Evolutionary conservation across 371 early-diverging fungal species (phyloP), one percentile per base, ranked within the genome.

Genomic region (Funneliformis caledonium): DNA sequence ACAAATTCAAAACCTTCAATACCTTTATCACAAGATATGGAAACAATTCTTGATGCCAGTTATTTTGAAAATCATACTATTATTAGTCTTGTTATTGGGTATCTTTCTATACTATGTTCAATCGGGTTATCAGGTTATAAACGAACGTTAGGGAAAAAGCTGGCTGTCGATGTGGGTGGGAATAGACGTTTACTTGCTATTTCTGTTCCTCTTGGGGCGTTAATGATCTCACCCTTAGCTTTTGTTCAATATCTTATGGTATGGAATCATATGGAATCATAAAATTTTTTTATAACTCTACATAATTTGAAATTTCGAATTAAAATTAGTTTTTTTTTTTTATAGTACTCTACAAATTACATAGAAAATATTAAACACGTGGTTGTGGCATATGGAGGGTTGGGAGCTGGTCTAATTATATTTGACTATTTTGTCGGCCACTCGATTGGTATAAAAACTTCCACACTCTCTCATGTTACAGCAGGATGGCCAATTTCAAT

Each of bases 161-260:
- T 73, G 6, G 56, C 59, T 11, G 16, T 33, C 31, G 74, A 52
- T 52, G 59, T 73, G 10, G 74, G 74, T 52, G 74, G 74, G 31
- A 73, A 73, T 73, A 26, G 74, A 11, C 50, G 52, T 5, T 33
- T 73, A 26, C 22, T 52, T 50, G 52, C 74, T 2, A 73, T 73
- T 50, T 16, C 74, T 42, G 74, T 73, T 22, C 74, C 74, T 31
- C 74, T 73, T 59, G 74, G 74, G 16, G 74, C 74, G 31, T 31
- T 73, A 43, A 8, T 73, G 56, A 73, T 73, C 26, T 73, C 74
- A 56, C 74, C 74, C 16, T 50, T 73, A 11, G 74, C 74, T 14
- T 73, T 73, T 73, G 74, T 73, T 7, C 74, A 73, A 26, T 33
- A 73, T 73, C 31, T 73, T 73, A 73, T 73, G 74, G 74, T 73